A percentile compares a stretch with the other conserved stretches of the same genome.
phyloP scores from a whole-genome alignment of 257 asterid genomes.

The Solanum piurae region DNA sequence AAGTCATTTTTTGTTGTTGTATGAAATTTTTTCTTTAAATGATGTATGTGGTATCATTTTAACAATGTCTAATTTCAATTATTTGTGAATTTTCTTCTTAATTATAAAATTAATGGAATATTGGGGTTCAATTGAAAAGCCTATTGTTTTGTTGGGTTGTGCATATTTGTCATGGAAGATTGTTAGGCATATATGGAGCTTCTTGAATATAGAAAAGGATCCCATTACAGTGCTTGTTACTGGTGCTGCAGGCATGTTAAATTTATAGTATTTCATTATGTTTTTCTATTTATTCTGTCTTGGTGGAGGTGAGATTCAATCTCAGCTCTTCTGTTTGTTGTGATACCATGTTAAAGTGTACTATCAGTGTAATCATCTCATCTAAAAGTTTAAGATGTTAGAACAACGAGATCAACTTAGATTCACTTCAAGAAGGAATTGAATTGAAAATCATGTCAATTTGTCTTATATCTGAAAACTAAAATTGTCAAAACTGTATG shows the following conservation, averaged over 20 bases:
- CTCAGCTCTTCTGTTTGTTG: too few relatives aligned
- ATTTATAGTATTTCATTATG: neutral
- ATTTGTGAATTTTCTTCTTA: neutral
- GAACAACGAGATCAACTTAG: neutral
- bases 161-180: slow-evolving; percentile 57
- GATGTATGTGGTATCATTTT: neutral
- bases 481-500: neutral
- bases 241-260: slow-evolving; percentile 79
- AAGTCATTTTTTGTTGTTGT: neutral
- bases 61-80: neutral
- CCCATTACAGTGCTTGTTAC: slow-evolving; percentile 64
- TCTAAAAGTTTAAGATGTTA: neutral
- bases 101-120: slow-evolving; percentile 26
- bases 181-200: slow-evolving; percentile 41
- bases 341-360: too few relatives aligned
- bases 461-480: neutral
- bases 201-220: slow-evolving; percentile 30
- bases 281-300: neutral
- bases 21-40: neutral
- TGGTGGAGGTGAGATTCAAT: neutral
- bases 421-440: neutral
- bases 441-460: neutral
- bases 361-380: neutral
- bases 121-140: slow-evolving; percentile 31
- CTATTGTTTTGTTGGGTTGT: slow-evolving; percentile 51